These are phyloP conservation scores for Saccharomyces hybrid DNA, from an alignment of 1,139 yeast species.

Conservation along the genomic window DNA sequence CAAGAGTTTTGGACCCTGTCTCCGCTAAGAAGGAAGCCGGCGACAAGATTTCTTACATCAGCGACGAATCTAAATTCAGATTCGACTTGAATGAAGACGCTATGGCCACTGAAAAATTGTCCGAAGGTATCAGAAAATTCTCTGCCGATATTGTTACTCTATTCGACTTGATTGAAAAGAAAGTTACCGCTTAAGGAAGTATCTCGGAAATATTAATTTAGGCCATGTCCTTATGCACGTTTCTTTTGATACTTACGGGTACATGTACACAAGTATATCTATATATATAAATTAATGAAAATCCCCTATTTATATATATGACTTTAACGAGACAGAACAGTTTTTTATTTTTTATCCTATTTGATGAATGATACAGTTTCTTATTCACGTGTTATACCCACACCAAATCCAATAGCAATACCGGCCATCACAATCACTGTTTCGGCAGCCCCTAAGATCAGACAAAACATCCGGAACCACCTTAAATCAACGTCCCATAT, in stretches of 20 bases:
- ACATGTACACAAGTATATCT: background rate
- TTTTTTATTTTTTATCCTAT: background rate
- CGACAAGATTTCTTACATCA: constrained; percentile 71
- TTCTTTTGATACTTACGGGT: background rate
- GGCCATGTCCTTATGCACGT: background rate
- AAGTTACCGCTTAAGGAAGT: constrained; percentile 40
- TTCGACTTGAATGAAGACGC: constrained; percentile 90
- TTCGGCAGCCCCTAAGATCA: constrained; percentile 18
- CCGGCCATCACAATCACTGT: constrained; percentile 21
- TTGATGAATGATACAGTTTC: constrained; percentile 1
- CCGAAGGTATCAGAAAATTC: constrained; percentile 96
- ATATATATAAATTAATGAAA: background rate
- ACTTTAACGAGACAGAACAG: constrained; percentile 1
- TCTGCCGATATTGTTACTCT: constrained; percentile 90
- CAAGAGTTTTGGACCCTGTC: constrained; percentile 64
- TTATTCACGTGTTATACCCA: constrained; percentile 24
- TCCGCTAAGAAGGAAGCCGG: constrained; percentile 46
- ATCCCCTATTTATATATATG: background rate
- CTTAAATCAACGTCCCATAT: constrained; percentile 23
- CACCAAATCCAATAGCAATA: constrained; percentile 33
- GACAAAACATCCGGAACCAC: constrained; percentile 20
- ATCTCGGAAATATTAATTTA: background rate
- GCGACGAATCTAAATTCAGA: constrained; percentile 88
- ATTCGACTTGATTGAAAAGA: constrained; percentile 68
- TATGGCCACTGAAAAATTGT: constrained; percentile 96